phyloP scores from a whole-genome alignment of 345 rosid species.

The Sisymbrium irio region DNA sequence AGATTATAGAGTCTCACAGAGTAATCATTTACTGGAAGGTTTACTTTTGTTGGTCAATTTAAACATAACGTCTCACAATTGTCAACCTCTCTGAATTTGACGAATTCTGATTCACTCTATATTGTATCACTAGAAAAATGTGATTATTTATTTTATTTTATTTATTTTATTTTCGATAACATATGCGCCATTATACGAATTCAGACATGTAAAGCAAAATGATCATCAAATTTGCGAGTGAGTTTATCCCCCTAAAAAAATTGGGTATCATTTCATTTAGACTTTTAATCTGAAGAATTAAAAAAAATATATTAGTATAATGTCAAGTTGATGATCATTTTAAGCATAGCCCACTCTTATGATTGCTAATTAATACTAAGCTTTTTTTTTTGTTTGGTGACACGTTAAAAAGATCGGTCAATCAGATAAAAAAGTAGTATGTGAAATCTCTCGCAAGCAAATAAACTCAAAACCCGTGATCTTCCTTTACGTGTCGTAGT shows the following conservation, averaged over 20 bases:
- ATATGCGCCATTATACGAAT: not conserved
- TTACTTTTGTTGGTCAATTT: not conserved
- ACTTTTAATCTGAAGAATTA: not conserved
- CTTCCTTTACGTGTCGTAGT: constrained; percentile 1
- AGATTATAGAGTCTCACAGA: not conserved
- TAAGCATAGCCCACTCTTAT: too few species aligned
- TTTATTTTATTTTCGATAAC: not conserved
- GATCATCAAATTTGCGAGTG: not conserved
- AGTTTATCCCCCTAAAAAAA: not conserved
- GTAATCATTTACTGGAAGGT: not conserved
- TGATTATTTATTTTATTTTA: not conserved
- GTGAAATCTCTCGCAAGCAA: constrained; percentile 3
- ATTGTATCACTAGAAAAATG: not conserved
- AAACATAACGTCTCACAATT: not conserved
- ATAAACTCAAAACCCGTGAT: constrained; percentile 3
- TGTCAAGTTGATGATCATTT: too few species aligned
- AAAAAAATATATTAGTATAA: not conserved
- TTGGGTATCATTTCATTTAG: not conserved
- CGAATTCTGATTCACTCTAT: not conserved
- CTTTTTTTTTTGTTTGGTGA: too few species aligned
- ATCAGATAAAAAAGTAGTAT: not conserved
- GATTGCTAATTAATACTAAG: not conserved
- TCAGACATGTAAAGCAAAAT: not conserved
- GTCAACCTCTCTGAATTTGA: not conserved
- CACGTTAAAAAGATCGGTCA: not conserved